Evolutionary conservation across 2,329 filamentous ascomycete species (phyloP).

Genomic region (Fusarium setosum): DNA sequence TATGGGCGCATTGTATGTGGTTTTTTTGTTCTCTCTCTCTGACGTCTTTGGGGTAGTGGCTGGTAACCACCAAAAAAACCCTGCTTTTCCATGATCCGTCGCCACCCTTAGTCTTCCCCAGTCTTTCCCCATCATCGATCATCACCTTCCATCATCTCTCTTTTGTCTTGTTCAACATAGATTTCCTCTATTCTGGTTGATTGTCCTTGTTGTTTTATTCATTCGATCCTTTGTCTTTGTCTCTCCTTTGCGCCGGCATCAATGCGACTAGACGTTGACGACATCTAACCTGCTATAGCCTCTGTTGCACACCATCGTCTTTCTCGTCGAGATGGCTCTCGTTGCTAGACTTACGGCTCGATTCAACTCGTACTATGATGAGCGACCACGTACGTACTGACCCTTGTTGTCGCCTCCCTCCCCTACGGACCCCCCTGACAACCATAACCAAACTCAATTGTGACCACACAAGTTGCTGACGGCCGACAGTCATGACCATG

Average conservation of each 20-base stretch:
- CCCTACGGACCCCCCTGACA: too few relatives aligned
- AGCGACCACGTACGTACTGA: constrained; percentile 76
- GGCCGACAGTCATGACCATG: constrained; percentile 83
- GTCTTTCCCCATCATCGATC: constrained; percentile 26
- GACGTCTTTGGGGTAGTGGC: neutral
- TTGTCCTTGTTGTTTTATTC: neutral
- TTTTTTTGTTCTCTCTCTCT: neutral
- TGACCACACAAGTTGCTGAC: constrained; percentile 2
- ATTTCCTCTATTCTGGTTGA: neutral
- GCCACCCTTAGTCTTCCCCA: constrained; percentile 33
- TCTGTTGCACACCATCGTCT: constrained; percentile 84
- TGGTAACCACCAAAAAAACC: neutral
- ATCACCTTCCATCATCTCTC: constrained; percentile 19
- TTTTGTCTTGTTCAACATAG: constrained; percentile 9
- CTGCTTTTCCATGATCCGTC: constrained; percentile 36
- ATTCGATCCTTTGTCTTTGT: neutral
- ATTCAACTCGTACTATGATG: constrained; percentile 95
- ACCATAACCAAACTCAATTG: neutral
- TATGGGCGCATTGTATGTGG: constrained; percentile 37
- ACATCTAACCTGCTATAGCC: constrained; percentile 68
- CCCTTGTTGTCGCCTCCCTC: neutral
- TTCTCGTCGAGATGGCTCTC: constrained; percentile 89
- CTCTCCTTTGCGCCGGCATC: constrained; percentile 11
- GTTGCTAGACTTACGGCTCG: constrained; percentile 83
- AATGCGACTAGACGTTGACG: constrained; percentile 37